Evolutionary conservation across 176 grass and related monocot species (phyloP), one percentile per base, ranked within the genome.

Genomic region (Raddia distichophylla): DNA sequence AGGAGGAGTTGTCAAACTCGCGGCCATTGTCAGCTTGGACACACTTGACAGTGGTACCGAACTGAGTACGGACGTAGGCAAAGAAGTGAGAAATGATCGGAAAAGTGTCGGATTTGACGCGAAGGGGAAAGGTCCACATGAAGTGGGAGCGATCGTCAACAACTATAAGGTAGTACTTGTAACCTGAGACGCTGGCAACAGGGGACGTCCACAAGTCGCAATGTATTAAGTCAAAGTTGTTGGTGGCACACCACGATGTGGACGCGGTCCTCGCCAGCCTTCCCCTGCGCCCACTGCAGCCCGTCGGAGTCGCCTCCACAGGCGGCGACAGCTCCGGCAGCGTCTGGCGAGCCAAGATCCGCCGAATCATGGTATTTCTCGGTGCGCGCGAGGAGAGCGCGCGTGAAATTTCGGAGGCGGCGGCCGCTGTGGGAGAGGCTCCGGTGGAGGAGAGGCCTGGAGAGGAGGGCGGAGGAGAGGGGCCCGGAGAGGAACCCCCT

Each of bases 251-350:
- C 93, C 2, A 99, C 93, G 75, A 99, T 58, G 67, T 94, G 92
- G 64, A 95, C 87, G 49, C 96, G 84, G 82, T 99, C 96, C 86
- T 99, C 96, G 50, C 96, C 96, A 58, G 96, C 96, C 68, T 91
- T 95, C 1, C 96, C 96, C 71, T 95, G 96, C 40, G 93, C 96
- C 96, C 96, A 95, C 83, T 99, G 93, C 52, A 93, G 48, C 6
- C 79, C 88, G 14, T 67, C 27, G 43, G 54, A 55, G 10, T 62
- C 75, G 2, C 64, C 83, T 1, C 70, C 92, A 4, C 71, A 77
- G 2, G 82, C 60, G 2, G 75, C 89, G 16, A 22, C 61, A 18
- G 84, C 83, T 9, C 81, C 69, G 6, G 86, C 85, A 11, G 86
- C 84, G 84, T 58, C 78, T 0, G 83, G 73, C 20, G 62, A 84